Percentiles rank a stretch among this genome's conserved stretches.
phyloP scores from a whole-genome alignment of 352 stramenopile species.

The Poterioochromonas sp. region DNA sequence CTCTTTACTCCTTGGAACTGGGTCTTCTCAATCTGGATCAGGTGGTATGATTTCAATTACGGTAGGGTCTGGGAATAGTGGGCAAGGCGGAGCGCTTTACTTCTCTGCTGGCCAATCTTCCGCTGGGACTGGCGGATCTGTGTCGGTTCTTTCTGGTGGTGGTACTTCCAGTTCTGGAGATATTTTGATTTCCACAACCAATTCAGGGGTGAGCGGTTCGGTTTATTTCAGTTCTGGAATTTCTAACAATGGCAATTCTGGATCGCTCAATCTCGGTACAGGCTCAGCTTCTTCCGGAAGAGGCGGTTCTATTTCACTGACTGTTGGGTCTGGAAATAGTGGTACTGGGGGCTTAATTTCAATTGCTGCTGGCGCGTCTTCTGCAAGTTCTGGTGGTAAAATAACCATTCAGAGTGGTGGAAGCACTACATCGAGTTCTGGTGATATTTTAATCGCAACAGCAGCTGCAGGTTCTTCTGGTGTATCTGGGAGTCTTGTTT shows the following conservation, averaged over 20 bases:
- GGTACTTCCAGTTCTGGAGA: constrained; percentile 18
- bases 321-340: constrained; percentile 63
- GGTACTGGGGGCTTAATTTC: constrained; percentile 67
- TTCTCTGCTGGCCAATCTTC: constrained; percentile 13
- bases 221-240: not conserved
- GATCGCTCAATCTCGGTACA: constrained; percentile 30
- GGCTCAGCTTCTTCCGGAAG: constrained; percentile 42
- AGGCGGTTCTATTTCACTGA: constrained; percentile 63
- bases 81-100: not conserved
- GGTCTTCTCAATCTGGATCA: constrained; percentile 20
- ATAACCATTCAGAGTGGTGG: constrained; percentile 6
- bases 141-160: constrained; percentile 32
- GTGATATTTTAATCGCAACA: constrained; percentile 28
- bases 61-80: constrained; percentile 35
- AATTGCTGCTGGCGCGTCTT: constrained; percentile 61
- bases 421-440: constrained; percentile 8
- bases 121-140: constrained; percentile 10
- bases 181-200: constrained; percentile 32
- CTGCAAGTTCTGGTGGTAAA: not conserved
- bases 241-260: constrained; percentile 33
- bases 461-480: constrained; percentile 8
- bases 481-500: constrained; percentile 18
- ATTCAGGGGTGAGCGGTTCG: constrained; percentile 22
- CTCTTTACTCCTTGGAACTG: constrained; percentile 25
- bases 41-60: constrained; percentile 33